These are phyloP conservation scores for Magnaporthiopsis poae DNA, from an alignment of 2,329 filamentous ascomycete species.

Conservation along the genomic window DNA sequence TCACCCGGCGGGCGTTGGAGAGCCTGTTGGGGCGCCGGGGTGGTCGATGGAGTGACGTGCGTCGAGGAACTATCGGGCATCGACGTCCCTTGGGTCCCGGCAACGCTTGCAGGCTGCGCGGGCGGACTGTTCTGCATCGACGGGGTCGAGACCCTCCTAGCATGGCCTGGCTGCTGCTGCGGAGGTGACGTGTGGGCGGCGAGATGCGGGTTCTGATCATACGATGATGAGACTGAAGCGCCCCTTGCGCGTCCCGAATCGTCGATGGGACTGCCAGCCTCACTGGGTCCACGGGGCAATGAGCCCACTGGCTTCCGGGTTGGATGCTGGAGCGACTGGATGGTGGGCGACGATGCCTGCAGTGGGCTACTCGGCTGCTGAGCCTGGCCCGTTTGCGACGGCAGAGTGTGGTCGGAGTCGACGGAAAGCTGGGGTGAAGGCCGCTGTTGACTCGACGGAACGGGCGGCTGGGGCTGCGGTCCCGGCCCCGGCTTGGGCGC, in stretches of 20 bases:
- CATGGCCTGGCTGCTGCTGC: not conserved
- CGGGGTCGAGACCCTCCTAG: constrained; percentile 6
- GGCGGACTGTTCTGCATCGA: constrained; percentile 3
- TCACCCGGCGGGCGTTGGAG: not conserved
- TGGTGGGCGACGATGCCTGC: not conserved
- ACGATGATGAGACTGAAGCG: constrained; percentile 6
- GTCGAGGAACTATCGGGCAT: not conserved
- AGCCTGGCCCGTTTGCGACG: constrained; percentile 5
- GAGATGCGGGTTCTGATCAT: constrained; percentile 7
- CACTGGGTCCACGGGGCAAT: not conserved
- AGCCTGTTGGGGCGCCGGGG: constrained; percentile 1
- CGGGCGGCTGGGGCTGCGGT: constrained; percentile 7
- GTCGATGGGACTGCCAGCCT: not conserved
- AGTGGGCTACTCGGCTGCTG: not conserved
- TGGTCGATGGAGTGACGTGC: not conserved
- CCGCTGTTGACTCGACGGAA: not conserved
- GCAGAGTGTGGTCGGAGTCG: constrained; percentile 3
- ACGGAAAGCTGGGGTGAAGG: not conserved
- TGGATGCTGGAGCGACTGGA: not conserved
- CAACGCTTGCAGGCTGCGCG: not conserved
- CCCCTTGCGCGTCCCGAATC: not conserved
- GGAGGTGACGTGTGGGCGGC: constrained; percentile 3
- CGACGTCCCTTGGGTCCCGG: not conserved
- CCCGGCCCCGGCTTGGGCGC: constrained; percentile 8
- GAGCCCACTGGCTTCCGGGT: constrained; percentile 6